Evolutionary conservation across 306 rosid genomes (phyloP).

Genomic region (Glycine soja): DNA sequence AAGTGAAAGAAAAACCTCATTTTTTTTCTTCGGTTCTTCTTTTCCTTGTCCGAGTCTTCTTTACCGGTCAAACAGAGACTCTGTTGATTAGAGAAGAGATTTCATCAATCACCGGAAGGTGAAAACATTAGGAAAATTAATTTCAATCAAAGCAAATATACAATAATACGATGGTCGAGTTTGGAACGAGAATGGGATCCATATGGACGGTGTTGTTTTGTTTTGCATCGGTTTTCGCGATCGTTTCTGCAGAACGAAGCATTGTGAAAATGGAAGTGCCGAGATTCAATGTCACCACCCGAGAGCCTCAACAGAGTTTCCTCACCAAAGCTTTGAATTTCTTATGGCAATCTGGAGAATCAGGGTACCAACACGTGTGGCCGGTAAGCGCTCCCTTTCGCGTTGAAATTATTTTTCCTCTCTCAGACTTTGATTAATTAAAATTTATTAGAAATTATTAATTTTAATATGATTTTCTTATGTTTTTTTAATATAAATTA

Average conservation of each 20-base stretch:
- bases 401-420: background rate
- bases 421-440: too few species aligned
- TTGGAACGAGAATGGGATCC: constrained; percentile 52
- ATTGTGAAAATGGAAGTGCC: constrained; percentile 50
- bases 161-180: too few species aligned
- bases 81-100: background rate
- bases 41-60: background rate
- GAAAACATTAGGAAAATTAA: too few species aligned
- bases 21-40: background rate
- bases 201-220: constrained; percentile 54
- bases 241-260: constrained; percentile 72
- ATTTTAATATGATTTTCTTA: too few species aligned
- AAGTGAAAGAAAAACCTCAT: background rate
- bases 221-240: constrained; percentile 50
- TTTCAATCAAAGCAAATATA: too few species aligned
- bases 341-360: constrained; percentile 69
- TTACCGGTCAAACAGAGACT: background rate
- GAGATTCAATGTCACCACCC: constrained; percentile 45
- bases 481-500: too few species aligned
- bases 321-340: constrained; percentile 63
- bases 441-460: too few species aligned
- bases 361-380: constrained; percentile 81
- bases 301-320: constrained; percentile 37
- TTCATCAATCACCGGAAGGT: too few species aligned
- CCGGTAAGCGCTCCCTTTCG: constrained; percentile 59